Evolutionary conservation across 305 asterid species (phyloP).

Genomic region (Rubia peregrina): DNA sequence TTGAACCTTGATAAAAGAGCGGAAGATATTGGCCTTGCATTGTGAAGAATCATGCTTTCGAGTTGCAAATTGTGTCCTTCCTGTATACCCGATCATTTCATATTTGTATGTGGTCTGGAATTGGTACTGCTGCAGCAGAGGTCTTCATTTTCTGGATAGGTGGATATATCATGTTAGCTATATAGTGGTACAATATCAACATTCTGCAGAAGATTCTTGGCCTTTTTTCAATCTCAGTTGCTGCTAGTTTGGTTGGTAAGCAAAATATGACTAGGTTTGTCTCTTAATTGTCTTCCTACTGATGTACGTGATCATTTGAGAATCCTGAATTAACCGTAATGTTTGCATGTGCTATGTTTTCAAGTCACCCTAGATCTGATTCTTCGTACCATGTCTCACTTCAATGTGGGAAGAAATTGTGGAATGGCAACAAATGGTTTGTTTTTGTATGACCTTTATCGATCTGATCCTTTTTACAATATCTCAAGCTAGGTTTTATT

Average conservation of each 20-base stretch:
- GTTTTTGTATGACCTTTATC: slow-evolving; percentile 20
- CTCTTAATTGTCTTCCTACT: slow-evolving; percentile 31
- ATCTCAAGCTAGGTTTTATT: slow-evolving; percentile 18
- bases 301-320: slow-evolving; percentile 19
- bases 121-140: slow-evolving; percentile 44
- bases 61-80: slow-evolving; percentile 25
- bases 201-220: slow-evolving; percentile 74
- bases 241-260: slow-evolving; percentile 89
- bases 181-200: slow-evolving; percentile 60
- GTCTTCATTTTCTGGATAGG: slow-evolving; percentile 41
- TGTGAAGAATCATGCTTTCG: slow-evolving; percentile 13
- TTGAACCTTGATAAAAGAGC: slow-evolving; percentile 11
- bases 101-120: slow-evolving; percentile 28
- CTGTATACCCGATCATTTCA: slow-evolving; percentile 27
- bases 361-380: slow-evolving; percentile 12
- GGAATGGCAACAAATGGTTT: slow-evolving; percentile 38
- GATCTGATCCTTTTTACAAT: neutral
- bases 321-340: slow-evolving; percentile 13
- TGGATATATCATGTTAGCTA: slow-evolving; percentile 47
- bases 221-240: slow-evolving; percentile 59
- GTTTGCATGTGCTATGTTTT: slow-evolving; percentile 14
- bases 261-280: slow-evolving; percentile 50
- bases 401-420: slow-evolving; percentile 4
- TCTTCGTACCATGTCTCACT: slow-evolving; percentile 4
- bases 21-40: slow-evolving; percentile 14